Percentiles rank a stretch among this genome's conserved stretches.
phyloP scores from a whole-genome alignment of 164 flowering plant species.

The Tetracentron sinense region DNA sequence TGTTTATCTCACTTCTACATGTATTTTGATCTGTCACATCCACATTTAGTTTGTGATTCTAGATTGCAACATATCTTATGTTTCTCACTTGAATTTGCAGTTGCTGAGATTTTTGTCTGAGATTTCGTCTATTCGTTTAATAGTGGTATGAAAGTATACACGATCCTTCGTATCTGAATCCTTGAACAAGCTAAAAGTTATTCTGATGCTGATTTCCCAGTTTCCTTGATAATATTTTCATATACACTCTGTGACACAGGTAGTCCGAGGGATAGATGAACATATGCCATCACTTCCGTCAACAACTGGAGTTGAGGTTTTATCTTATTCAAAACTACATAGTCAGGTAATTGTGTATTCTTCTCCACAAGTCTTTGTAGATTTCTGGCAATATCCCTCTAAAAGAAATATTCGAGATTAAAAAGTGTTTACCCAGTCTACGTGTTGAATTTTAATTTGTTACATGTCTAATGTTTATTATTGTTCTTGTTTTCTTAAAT shows the following conservation, averaged over 20 bases:
- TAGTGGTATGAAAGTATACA: conserved; percentile 58
- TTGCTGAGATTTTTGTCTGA: conserved; percentile 75
- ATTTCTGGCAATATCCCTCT: not conserved
- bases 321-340: conserved; percentile 63
- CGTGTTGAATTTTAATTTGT: not conserved
- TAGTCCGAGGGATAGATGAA: conserved; percentile 78
- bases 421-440: not conserved
- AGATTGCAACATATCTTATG: conserved; percentile 5
- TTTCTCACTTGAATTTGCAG: conserved; percentile 39
- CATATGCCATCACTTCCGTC: conserved; percentile 70
- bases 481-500: not conserved
- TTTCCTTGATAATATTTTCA: not conserved
- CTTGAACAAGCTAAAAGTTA: conserved; percentile 1
- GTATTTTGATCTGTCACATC: not conserved
- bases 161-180: conserved; percentile 5
- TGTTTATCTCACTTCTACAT: conserved; percentile 9
- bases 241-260: conserved; percentile 32
- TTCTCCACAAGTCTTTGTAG: not conserved
- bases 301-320: conserved; percentile 54
- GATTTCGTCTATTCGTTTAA: conserved; percentile 68
- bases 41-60: not conserved
- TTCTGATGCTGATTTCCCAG: not conserved
- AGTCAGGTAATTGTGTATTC: conserved; percentile 48
- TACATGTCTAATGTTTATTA: too few species aligned
- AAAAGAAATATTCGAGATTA: not conserved